phyloP scores from a whole-genome alignment of 441 rosid species.

The Mallotus japonicus region DNA sequence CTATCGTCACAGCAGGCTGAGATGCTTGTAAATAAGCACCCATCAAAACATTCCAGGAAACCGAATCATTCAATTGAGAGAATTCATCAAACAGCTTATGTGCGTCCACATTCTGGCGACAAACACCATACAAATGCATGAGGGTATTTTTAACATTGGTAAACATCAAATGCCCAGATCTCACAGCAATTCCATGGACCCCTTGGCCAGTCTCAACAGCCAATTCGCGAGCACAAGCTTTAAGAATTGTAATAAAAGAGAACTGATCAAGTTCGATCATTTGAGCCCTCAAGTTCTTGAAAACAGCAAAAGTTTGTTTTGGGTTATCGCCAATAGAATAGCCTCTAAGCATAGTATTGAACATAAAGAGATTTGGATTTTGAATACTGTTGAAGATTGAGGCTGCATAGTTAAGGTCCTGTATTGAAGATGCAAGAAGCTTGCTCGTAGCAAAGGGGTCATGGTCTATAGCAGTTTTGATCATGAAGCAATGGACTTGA shows the following conservation, averaged over 20 bases:
- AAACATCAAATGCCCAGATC: constrained; percentile 45
- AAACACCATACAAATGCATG: constrained; percentile 28
- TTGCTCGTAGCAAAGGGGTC: constrained; percentile 55
- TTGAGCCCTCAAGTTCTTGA: constrained; percentile 51
- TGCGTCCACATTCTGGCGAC: not conserved
- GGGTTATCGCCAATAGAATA: constrained; percentile 52
- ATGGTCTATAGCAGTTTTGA: constrained; percentile 51
- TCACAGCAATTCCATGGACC: constrained; percentile 52
- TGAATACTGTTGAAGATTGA: constrained; percentile 46
- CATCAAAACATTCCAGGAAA: constrained; percentile 60
- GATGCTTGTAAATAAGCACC: constrained; percentile 42
- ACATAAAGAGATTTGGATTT: constrained; percentile 58
- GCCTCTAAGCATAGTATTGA: constrained; percentile 56
- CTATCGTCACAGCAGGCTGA: constrained; percentile 30
- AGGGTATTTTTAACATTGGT: constrained; percentile 13
- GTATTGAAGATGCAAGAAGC: constrained; percentile 55
- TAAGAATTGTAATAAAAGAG: constrained; percentile 54
- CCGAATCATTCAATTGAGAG: constrained; percentile 42
- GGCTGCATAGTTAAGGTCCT: constrained; percentile 46
- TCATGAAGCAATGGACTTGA: constrained; percentile 50
- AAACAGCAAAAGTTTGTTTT: constrained; percentile 42
- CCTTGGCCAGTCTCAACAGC: constrained; percentile 34
- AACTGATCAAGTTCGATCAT: constrained; percentile 49
- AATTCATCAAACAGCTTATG: constrained; percentile 52
- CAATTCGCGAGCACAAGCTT: constrained; percentile 44